Conservation (phyloP, 192 early-diverging fungal species). For the Backusella circina region DNA sequence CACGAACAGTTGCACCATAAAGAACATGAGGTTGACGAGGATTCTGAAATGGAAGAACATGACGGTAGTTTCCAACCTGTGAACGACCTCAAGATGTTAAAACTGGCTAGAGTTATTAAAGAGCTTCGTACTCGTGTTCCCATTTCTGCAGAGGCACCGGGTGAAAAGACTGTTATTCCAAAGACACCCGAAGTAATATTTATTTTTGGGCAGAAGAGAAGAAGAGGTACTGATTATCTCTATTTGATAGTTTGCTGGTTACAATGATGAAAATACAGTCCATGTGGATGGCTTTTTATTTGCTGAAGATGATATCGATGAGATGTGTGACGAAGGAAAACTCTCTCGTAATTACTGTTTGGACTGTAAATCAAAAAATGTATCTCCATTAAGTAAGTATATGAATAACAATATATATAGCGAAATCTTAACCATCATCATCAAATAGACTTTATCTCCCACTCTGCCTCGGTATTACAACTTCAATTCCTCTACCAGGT, state of each 20-base stretch:
- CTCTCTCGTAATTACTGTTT: slow-evolving; percentile 51
- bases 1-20: slow-evolving; percentile 24
- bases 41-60: slow-evolving; percentile 18
- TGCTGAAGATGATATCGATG: slow-evolving; percentile 56
- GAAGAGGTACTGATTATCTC: background rate
- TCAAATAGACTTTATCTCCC: slow-evolving; percentile 52
- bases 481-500: slow-evolving; percentile 54
- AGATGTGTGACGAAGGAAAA: slow-evolving; percentile 52
- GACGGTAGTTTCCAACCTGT: slow-evolving; percentile 26
- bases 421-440: no score
- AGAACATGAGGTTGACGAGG: slow-evolving; percentile 1
- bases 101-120: slow-evolving; percentile 46
- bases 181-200: slow-evolving; percentile 44
- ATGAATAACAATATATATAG: no score
- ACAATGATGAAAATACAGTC: slow-evolving; percentile 47
- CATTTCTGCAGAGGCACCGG: slow-evolving; percentile 50
- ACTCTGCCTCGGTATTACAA: slow-evolving; percentile 53
- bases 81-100: slow-evolving; percentile 26
- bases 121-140: slow-evolving; percentile 49
- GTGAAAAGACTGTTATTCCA: slow-evolving; percentile 44
- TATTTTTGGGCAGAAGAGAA: background rate
- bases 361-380: slow-evolving; percentile 48
- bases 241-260: slow-evolving; percentile 41
- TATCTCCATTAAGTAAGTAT: slow-evolving; percentile 38
- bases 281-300: slow-evolving; percentile 60